A percentile compares a stretch with the other conserved stretches of the same genome.
Conservation (phyloP, 139 green algal species). For the Chlamydomonas sphaeroides region DNA sequence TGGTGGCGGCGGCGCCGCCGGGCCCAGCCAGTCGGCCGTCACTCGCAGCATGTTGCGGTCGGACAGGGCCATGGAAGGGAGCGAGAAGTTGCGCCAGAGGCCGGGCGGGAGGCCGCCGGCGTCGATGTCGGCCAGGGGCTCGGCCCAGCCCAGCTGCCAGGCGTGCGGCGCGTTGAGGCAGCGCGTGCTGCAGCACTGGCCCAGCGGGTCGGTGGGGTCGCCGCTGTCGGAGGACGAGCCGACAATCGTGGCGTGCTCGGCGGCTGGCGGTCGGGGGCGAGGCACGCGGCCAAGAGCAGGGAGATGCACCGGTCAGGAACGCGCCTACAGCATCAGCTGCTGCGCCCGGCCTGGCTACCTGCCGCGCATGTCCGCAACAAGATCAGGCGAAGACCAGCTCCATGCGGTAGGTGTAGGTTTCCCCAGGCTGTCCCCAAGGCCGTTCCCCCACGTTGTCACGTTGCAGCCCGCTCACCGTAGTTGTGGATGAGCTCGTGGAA, state of each 20-base stretch:
- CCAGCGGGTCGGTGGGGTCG: constrained; percentile 4
- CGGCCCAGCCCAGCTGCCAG: constrained; percentile 41
- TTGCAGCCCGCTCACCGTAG: background rate
- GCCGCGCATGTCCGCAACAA: no score
- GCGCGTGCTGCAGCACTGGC: constrained; percentile 33
- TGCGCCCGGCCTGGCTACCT: no score
- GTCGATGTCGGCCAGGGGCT: background rate
- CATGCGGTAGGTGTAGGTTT: no score
- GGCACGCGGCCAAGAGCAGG: no score
- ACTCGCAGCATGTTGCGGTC: background rate
- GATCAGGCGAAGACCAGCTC: no score
- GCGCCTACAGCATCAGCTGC: no score
- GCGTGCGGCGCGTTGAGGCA: constrained; percentile 38
- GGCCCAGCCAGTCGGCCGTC: background rate
- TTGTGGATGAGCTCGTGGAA: constrained; percentile 11
- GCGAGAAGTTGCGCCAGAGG: background rate
- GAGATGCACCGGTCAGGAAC: no score
- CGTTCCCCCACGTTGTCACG: no score
- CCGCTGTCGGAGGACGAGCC: no score
- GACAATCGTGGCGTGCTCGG: background rate
- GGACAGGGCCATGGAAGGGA: background rate
- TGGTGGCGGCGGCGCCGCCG: no score
- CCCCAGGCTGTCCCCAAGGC: no score
- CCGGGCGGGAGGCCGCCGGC: background rate
- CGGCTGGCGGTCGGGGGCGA: no score